phyloP scores from a whole-genome alignment of 768 basidiomycete species.

The Termitomyces sp. region DNA sequence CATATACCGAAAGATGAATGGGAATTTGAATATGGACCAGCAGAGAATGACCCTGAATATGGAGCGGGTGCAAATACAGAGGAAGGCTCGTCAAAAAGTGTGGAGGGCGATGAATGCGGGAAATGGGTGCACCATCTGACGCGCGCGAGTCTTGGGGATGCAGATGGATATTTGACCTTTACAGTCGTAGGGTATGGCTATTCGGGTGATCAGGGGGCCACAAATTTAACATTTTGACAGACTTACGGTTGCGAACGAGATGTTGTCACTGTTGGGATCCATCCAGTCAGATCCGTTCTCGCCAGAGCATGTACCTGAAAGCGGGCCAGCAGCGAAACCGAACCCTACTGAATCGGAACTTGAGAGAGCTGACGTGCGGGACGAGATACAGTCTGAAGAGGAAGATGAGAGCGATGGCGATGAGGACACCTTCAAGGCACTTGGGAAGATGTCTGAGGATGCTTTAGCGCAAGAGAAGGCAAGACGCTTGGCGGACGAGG shows the following conservation, averaged over 20 bases:
- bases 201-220: neutral
- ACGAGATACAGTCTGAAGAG: constrained; percentile 10
- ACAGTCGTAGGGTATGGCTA: constrained; percentile 79
- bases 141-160: constrained; percentile 63
- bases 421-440: constrained; percentile 18
- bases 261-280: constrained; percentile 86
- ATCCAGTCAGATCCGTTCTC: constrained; percentile 75
- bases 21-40: constrained; percentile 82
- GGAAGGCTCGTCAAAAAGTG: constrained; percentile 17
- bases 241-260: constrained; percentile 85
- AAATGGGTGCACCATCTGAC: constrained; percentile 77
- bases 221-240: constrained; percentile 32
- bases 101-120: constrained; percentile 46
- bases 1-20: constrained; percentile 81
- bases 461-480: constrained; percentile 17
- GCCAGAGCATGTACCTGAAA: constrained; percentile 40
- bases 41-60: constrained; percentile 76
- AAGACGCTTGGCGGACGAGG: constrained; percentile 20
- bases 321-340: constrained; percentile 8
- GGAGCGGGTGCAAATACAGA: constrained; percentile 30
- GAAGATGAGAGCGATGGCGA: constrained; percentile 19
- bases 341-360: constrained; percentile 13
- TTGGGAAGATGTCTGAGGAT: constrained; percentile 23
- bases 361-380: constrained; percentile 15
- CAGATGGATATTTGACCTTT: constrained; percentile 66